Conservation (phyloP, 345 rosid species). For the Pistacia integerrima region DNA sequence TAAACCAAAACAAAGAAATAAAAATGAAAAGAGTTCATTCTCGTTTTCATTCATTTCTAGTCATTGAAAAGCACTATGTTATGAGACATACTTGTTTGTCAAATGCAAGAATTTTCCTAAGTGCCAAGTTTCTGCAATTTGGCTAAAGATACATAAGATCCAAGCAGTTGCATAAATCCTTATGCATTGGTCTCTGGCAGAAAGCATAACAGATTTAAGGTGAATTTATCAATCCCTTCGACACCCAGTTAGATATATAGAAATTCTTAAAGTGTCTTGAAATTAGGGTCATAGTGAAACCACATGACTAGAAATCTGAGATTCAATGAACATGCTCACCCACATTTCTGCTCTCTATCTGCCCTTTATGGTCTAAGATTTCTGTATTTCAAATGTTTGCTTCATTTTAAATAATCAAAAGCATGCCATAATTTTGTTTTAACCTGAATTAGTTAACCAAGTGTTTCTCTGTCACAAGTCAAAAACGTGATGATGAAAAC, state of each 20-base stretch:
- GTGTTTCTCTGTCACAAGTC: not conserved
- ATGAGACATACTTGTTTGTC: not conserved
- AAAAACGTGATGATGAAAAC: no score
- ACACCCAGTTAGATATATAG: not conserved
- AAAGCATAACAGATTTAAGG: not conserved
- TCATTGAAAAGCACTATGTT: not conserved
- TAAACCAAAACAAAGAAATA: not conserved
- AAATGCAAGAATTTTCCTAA: not conserved
- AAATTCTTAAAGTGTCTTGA: not conserved
- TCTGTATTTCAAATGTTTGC: not conserved
- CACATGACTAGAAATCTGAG: not conserved
- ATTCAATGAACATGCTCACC: not conserved
- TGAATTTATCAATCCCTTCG: not conserved
- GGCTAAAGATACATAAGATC: no score
- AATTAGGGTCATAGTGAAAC: not conserved
- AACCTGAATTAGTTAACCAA: not conserved
- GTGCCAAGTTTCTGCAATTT: not conserved
- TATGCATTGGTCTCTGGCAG: not conserved
- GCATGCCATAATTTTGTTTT: not conserved
- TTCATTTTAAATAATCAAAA: not conserved
- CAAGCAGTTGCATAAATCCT: no score
- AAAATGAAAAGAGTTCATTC: not conserved
- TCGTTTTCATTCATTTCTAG: not conserved
- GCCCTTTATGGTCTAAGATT: not conserved
- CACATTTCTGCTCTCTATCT: not conserved